Evolutionary conservation across 306 rosid species (phyloP).

Genomic region (Malus domestica): DNA sequence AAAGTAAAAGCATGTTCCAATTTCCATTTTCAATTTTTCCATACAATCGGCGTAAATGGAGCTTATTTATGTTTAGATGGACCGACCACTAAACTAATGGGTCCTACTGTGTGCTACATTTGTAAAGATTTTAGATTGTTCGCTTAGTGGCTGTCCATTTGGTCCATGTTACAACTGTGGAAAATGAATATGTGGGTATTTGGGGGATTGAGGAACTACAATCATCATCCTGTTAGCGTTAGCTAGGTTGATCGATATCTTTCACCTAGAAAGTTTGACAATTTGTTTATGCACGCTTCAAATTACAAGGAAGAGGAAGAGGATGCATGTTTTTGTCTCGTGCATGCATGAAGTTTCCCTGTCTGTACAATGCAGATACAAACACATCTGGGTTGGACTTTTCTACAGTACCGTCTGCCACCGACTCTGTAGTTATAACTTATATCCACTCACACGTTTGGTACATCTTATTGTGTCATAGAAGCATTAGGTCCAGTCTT

Average conservation of each 20-base stretch:
- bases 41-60: constrained; percentile 1
- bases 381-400: neutral
- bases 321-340: neutral
- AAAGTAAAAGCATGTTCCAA: neutral
- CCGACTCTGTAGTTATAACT: neutral
- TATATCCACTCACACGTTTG: neutral
- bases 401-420: neutral
- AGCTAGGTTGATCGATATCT: constrained; percentile 9
- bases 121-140: neutral
- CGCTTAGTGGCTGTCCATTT: neutral
- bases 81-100: neutral
- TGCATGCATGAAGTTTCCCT: neutral
- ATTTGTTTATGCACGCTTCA: neutral
- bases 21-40: neutral
- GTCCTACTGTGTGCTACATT: neutral
- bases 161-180: neutral
- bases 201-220: neutral
- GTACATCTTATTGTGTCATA: neutral
- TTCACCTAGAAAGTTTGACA: neutral
- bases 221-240: neutral
- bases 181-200: neutral
- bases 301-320: neutral
- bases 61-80: neutral
- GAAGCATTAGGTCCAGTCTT: too few relatives aligned
- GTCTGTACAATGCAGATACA: neutral